These are phyloP conservation scores for Silene noctiflora DNA, from an alignment of 179 eudicot genomes.

Conservation along the genomic window DNA sequence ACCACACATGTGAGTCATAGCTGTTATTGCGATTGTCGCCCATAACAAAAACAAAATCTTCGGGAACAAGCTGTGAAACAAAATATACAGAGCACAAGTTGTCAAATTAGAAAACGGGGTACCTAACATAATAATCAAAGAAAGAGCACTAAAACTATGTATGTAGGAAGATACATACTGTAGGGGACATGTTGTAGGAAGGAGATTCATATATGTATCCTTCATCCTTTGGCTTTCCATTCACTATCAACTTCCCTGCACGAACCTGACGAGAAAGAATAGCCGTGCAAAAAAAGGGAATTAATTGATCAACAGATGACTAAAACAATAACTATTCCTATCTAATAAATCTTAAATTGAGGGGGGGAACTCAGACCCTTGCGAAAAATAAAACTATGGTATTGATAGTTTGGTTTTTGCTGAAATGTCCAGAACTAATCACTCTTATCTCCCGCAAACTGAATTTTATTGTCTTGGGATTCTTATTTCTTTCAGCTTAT, in stretches of 20 bases:
- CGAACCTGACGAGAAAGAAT: conserved; percentile 52
- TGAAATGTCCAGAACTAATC: neutral
- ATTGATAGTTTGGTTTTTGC: neutral
- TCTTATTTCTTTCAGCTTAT: neutral
- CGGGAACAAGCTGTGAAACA: conserved; percentile 67
- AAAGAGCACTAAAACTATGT: neutral
- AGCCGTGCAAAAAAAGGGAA: neutral
- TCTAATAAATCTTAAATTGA: neutral
- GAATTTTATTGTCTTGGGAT: neutral
- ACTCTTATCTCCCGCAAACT: neutral
- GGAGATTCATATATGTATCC: conserved; percentile 68
- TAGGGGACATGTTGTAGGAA: conserved; percentile 71
- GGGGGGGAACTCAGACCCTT: neutral
- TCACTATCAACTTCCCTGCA: conserved; percentile 74
- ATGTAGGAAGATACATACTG: conserved; percentile 43
- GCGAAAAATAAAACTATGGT: neutral
- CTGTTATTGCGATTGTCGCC: conserved; percentile 98
- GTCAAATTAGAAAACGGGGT: conserved; percentile 1
- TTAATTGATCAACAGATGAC: neutral
- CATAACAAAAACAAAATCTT: conserved; percentile 86
- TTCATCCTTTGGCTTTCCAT: conserved; percentile 70
- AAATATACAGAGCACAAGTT: conserved; percentile 2
- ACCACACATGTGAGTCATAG: conserved; percentile 95
- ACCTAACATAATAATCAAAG: neutral
- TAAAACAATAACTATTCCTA: neutral